phyloP scores from a whole-genome alignment of 495 filamentous ascomycete species.

The Penicillium steckii region DNA sequence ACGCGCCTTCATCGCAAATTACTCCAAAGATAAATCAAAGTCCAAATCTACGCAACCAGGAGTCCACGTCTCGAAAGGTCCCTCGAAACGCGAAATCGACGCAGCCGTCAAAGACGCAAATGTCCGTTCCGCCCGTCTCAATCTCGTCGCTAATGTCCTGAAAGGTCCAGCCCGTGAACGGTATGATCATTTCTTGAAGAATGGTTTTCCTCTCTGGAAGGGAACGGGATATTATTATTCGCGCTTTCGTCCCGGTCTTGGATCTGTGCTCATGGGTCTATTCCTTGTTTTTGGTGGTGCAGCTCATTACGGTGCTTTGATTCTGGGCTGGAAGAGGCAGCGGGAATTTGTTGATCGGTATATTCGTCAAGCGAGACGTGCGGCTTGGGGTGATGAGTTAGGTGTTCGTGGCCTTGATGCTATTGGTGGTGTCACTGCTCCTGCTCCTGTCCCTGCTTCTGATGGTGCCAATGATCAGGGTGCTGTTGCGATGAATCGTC shows the following conservation, averaged over 20 bases:
- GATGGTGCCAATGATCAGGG: slow-evolving; percentile 32
- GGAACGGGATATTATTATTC: slow-evolving; percentile 98
- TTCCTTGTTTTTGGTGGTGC: slow-evolving; percentile 81
- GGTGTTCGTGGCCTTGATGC: slow-evolving; percentile 67
- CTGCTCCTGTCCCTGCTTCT: slow-evolving; percentile 37
- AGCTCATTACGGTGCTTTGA: slow-evolving; percentile 80
- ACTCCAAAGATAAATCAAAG: slow-evolving; percentile 59
- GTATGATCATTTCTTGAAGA: slow-evolving; percentile 91
- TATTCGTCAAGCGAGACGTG: slow-evolving; percentile 81
- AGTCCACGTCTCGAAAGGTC: slow-evolving; percentile 67
- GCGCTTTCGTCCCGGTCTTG: slow-evolving; percentile 86
- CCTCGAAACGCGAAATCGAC: slow-evolving; percentile 68
- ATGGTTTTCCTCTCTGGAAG: slow-evolving; percentile 95
- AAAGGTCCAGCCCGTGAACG: slow-evolving; percentile 75
- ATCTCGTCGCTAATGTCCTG: slow-evolving; percentile 80
- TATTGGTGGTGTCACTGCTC: slow-evolving; percentile 40
- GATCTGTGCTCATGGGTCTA: slow-evolving; percentile 77
- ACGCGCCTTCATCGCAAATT: slow-evolving; percentile 73
- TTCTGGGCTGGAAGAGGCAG: slow-evolving; percentile 83
- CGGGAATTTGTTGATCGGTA: slow-evolving; percentile 87
- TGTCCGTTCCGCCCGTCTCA: slow-evolving; percentile 77
- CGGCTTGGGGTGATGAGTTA: slow-evolving; percentile 83
- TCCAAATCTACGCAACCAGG: slow-evolving; percentile 56
- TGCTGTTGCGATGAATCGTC: slow-evolving; percentile 71
- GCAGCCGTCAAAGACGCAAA: slow-evolving; percentile 73